Conservation (phyloP, 805 yeast species). For the Kluyveromyces aestuarii region DNA sequence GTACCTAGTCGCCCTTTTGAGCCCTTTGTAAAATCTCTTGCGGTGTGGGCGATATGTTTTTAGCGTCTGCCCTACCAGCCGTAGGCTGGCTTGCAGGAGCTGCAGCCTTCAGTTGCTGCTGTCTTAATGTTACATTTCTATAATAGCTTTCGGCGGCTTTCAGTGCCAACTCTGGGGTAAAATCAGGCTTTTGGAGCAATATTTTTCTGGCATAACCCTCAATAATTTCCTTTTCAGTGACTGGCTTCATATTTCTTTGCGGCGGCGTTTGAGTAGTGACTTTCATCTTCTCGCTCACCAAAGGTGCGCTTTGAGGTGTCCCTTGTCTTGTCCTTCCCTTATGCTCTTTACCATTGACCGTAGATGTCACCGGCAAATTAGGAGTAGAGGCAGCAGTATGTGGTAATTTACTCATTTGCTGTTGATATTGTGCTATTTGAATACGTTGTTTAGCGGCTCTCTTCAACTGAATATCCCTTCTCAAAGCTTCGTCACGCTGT, state of each 20-base stretch:
- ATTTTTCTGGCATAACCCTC: conserved; percentile 25
- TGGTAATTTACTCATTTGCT: conserved; percentile 9
- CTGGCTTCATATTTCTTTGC: conserved; percentile 9
- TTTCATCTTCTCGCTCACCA: conserved; percentile 4
- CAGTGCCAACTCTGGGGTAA: conserved; percentile 24
- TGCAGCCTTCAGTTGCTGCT: conserved; percentile 15
- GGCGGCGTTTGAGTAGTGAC: conserved; percentile 8
- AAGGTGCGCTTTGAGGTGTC: conserved; percentile 2
- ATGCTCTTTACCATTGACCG: conserved; percentile 7
- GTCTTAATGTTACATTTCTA: conserved; percentile 14
- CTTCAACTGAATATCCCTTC: conserved; percentile 43
- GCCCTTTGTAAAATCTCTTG: conserved; percentile 26
- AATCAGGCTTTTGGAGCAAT: conserved; percentile 23
- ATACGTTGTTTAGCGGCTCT: conserved; percentile 24
- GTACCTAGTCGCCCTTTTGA: conserved; percentile 20
- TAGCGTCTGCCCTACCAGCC: conserved; percentile 6
- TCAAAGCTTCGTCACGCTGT: conserved; percentile 78
- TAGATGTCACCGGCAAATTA: conserved; percentile 4
- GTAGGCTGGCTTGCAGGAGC: conserved; percentile 4
- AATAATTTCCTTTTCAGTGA: conserved; percentile 23
- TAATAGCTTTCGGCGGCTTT: conserved; percentile 28
- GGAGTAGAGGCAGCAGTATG: conserved; percentile 12
- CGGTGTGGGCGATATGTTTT: conserved; percentile 26
- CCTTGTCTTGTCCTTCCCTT: neutral
- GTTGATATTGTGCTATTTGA: conserved; percentile 19